A percentile compares a stretch with the other conserved stretches of the same genome.
phyloP scores from a whole-genome alignment of 345 rosid species.

The Alliaria petiolata region DNA sequence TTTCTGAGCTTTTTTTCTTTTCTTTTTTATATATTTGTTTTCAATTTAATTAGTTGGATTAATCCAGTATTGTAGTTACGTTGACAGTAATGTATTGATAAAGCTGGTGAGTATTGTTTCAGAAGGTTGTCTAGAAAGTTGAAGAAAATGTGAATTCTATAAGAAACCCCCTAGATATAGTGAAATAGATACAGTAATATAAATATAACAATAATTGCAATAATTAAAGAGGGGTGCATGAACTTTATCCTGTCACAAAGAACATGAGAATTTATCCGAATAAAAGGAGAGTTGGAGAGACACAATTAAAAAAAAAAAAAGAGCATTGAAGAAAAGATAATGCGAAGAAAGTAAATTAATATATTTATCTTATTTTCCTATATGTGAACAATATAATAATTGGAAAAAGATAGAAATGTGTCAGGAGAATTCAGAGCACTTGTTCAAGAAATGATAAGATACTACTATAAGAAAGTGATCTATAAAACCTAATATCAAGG shows the following conservation, averaged over 20 bases:
- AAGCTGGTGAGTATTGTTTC: constrained; percentile 6
- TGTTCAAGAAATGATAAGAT: constrained; percentile 20
- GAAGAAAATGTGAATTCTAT: not conserved
- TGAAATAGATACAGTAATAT: not conserved
- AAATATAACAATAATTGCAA: constrained; percentile 12
- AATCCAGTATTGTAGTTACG: too few species aligned
- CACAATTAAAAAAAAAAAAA: not conserved
- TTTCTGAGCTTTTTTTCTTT: not conserved
- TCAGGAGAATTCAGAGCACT: constrained; percentile 67
- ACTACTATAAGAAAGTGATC: constrained; percentile 3
- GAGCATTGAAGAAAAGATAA: constrained; percentile 30
- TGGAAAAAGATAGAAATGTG: constrained; percentile 43
- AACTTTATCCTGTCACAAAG: constrained; percentile 48
- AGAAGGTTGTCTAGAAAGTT: not conserved
- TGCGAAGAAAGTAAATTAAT: constrained; percentile 8
- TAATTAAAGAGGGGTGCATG: constrained; percentile 31
- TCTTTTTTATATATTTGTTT: not conserved
- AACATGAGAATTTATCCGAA: constrained; percentile 70
- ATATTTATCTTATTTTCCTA: constrained; percentile 3
- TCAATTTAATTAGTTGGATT: too few species aligned
- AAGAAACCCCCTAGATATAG: not conserved
- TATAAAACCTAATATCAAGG: constrained; percentile 8
- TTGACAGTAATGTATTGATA: too few species aligned
- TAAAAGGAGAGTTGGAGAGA: constrained; percentile 17
- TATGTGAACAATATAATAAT: constrained; percentile 22